phyloP scores from a whole-genome alignment of 495 filamentous ascomycete genomes.

The Penicillium pulvis region DNA sequence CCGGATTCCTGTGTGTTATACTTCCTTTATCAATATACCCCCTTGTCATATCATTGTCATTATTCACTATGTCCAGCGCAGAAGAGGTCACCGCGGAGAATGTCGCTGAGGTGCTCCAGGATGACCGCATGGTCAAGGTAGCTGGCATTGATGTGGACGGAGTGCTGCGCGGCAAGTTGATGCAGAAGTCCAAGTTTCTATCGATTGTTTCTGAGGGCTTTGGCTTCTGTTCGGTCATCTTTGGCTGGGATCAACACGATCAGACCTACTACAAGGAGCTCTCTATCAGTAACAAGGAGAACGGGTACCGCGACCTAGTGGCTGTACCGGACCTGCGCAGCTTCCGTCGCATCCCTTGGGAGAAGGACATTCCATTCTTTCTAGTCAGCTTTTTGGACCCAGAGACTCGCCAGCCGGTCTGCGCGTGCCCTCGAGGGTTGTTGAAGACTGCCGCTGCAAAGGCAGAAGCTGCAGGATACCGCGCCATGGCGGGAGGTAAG shows the following conservation, averaged over 20 bases:
- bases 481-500: slow-evolving; percentile 92
- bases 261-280: slow-evolving; percentile 83
- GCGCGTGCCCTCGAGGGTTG: slow-evolving; percentile 80
- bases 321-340: slow-evolving; percentile 79
- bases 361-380: slow-evolving; percentile 90
- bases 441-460: slow-evolving; percentile 69
- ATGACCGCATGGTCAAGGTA: slow-evolving; percentile 88
- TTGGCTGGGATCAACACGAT: slow-evolving; percentile 99
- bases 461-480: slow-evolving; percentile 62
- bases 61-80: slow-evolving; percentile 20
- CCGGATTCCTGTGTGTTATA: neutral
- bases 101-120: slow-evolving; percentile 60
- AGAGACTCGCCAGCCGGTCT: slow-evolving; percentile 59
- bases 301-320: slow-evolving; percentile 88
- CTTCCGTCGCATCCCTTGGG: slow-evolving; percentile 94
- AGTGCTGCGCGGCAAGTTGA: slow-evolving; percentile 85
- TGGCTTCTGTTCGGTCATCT: slow-evolving; percentile 95
- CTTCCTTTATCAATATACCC: neutral
- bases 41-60: neutral
- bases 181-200: slow-evolving; percentile 95
- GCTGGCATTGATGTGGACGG: slow-evolving; percentile 93
- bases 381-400: slow-evolving; percentile 79
- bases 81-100: slow-evolving; percentile 57
- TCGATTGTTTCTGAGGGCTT: slow-evolving; percentile 82
- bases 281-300: slow-evolving; percentile 86